Percentiles rank a stretch among this genome's conserved stretches.
Evolutionary conservation across 371 early-diverging fungal genomes (phyloP).

Genomic region (Mortierella polycephala): DNA sequence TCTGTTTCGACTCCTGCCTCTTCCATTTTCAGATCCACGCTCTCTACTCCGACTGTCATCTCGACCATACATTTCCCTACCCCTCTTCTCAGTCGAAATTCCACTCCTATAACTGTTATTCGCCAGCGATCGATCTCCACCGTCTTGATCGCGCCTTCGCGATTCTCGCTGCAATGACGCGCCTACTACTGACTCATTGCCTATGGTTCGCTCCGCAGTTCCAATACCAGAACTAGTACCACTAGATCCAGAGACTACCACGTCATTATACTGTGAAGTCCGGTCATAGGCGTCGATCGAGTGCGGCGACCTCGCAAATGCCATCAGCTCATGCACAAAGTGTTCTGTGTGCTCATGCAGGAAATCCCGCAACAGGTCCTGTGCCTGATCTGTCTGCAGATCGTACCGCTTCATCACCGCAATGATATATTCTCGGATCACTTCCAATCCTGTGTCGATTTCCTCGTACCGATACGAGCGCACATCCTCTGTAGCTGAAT

Average conservation of each 20-base stretch:
- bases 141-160: no score
- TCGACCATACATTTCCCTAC: no score
- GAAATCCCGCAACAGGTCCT: constrained; percentile 43
- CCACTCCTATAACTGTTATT: no score
- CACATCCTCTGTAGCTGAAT: not conserved
- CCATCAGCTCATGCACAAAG: constrained; percentile 53
- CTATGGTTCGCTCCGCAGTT: not conserved
- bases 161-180: no score
- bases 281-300: constrained; percentile 49
- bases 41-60: no score
- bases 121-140: no score
- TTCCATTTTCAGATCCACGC: not conserved
- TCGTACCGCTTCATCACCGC: constrained; percentile 43
- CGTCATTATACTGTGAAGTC: constrained; percentile 31
- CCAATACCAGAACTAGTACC: not conserved
- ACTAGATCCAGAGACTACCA: not conserved
- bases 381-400: constrained; percentile 46
- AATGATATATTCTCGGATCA: constrained; percentile 48
- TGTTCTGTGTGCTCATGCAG: constrained; percentile 50
- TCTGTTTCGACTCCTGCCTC: not conserved
- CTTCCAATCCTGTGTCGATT: constrained; percentile 22
- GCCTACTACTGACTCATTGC: not conserved
- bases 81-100: no score
- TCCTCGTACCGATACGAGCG: constrained; percentile 3
- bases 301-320: constrained; percentile 49